Evolutionary conservation across 345 rosid species (phyloP).

Genomic region (Geranium rotundifolium): DNA sequence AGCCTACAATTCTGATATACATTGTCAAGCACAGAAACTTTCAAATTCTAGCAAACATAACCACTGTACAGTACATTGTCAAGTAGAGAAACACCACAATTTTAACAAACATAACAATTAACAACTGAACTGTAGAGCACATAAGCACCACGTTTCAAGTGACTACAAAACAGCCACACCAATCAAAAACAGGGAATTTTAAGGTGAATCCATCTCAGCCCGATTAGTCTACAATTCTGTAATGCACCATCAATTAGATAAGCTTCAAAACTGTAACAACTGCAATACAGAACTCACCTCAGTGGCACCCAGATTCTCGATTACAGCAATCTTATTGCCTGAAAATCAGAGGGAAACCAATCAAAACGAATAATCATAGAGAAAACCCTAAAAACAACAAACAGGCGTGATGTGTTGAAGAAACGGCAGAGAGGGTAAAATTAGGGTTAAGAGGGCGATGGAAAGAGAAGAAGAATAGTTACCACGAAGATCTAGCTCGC

Average conservation of each 20-base stretch:
- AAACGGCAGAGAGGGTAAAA: not conserved
- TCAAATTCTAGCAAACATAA: not conserved
- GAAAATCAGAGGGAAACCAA: not conserved
- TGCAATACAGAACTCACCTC: conserved; percentile 39
- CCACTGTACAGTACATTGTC: not conserved
- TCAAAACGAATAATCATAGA: not conserved
- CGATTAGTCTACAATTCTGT: not conserved
- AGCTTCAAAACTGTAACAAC: not conserved
- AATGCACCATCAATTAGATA: not conserved
- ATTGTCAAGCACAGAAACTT: not conserved
- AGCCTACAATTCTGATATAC: not conserved
- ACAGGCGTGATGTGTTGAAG: not conserved
- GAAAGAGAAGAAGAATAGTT: not conserved
- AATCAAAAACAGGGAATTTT: too few species aligned
- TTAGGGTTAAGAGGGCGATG: conserved; percentile 15
- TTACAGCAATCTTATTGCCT: conserved; percentile 95
- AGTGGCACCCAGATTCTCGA: conserved; percentile 97
- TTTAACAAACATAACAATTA: too few species aligned
- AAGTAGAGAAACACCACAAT: too few species aligned
- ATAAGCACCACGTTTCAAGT: too few species aligned
- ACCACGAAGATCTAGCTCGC: conserved; percentile 98
- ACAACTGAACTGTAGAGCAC: too few species aligned
- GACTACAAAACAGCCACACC: too few species aligned
- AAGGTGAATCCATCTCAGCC: not conserved
- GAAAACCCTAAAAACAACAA: not conserved